Evolutionary conservation across 306 rosid genomes (phyloP), one percentile per base, ranked within the genome.

Genomic region (Dalbergia cochinchinensis): DNA sequence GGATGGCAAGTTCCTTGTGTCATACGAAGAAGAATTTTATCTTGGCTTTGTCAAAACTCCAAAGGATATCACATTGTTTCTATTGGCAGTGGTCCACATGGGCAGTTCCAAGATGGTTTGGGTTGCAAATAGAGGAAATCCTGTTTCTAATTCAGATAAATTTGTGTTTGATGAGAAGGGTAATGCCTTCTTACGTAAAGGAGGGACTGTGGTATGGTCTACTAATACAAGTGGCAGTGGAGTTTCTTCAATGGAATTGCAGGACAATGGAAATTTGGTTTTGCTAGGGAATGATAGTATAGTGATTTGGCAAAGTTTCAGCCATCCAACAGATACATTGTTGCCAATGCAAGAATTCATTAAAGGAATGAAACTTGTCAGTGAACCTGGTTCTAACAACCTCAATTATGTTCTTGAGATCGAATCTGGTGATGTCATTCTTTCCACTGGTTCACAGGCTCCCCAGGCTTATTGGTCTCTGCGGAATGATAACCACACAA

Each of bases 231-330:
- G 78, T 50, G 83, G 74, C 71, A 88, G 84, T 65, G 88, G 88
- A 59, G 92, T 78, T 76, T 85, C 94, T 26, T 88, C 85, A 50
- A 79, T 92, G 87, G 91, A 82, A 73, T 83, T 95, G 90, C 83
- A 42, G 67, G 89, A 91, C 74, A 81, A 85, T 0, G 99, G 99
- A 13, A 95, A 95, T 59, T 83, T 95, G 83, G 93, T 86, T 67
- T 77, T 95, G 84, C 79, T 85, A 48, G 89, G 88, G 19, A 86
- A 51, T 12, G 89, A 83, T 45, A 81, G 82, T 12, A 73, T 8
- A 4, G 33, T 84, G 5, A 71, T 90, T 71, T 95, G 99, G 99
- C 88, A 91, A 81, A 95, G 99, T 90, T 95, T 95, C 78, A 73
- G 76, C 59, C 89, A 91, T 73, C 99, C 31, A 26, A 1, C 31